These are phyloP conservation scores for Cytidiella melzeri DNA, from an alignment of 768 basidiomycete species.

Conservation along the genomic window DNA sequence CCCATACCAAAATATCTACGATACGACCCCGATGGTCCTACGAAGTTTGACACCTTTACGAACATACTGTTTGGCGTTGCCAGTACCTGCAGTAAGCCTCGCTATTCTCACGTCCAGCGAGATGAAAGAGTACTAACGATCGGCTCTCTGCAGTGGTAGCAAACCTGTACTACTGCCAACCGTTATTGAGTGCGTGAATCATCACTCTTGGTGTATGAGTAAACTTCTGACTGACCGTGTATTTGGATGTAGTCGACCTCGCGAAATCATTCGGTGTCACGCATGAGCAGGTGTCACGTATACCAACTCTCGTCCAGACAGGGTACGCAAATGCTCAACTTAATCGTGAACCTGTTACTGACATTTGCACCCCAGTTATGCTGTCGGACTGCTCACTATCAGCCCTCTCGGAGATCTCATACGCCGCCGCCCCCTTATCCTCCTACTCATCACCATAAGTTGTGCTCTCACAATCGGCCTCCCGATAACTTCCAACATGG, in stretches of 20 bases:
- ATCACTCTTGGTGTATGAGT: slow-evolving; percentile 20
- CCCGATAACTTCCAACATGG: slow-evolving; percentile 51
- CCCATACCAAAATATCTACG: slow-evolving; percentile 55
- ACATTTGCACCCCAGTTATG: slow-evolving; percentile 18
- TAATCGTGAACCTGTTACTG: not conserved
- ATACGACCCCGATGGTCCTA: slow-evolving; percentile 44
- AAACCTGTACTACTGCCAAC: slow-evolving; percentile 85
- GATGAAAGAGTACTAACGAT: not conserved
- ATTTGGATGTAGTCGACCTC: slow-evolving; percentile 16
- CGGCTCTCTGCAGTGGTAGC: slow-evolving; percentile 39
- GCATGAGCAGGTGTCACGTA: slow-evolving; percentile 36
- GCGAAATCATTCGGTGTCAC: slow-evolving; percentile 31
- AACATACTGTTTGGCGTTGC: slow-evolving; percentile 60
- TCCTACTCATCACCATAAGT: slow-evolving; percentile 49
- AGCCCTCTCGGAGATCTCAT: slow-evolving; percentile 82
- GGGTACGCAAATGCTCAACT: slow-evolving; percentile 35
- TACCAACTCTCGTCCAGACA: slow-evolving; percentile 63
- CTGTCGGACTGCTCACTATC: slow-evolving; percentile 44
- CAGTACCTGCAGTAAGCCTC: slow-evolving; percentile 47
- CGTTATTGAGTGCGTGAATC: slow-evolving; percentile 54
- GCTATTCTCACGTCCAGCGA: not conserved
- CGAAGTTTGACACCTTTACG: slow-evolving; percentile 44
- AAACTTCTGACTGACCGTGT: slow-evolving; percentile 6
- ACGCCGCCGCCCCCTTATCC: slow-evolving; percentile 63
- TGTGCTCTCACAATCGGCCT: slow-evolving; percentile 65